Evolutionary conservation across 2,329 filamentous ascomycete genomes (phyloP).

Genomic region (Penicillium sclerotigenum): DNA sequence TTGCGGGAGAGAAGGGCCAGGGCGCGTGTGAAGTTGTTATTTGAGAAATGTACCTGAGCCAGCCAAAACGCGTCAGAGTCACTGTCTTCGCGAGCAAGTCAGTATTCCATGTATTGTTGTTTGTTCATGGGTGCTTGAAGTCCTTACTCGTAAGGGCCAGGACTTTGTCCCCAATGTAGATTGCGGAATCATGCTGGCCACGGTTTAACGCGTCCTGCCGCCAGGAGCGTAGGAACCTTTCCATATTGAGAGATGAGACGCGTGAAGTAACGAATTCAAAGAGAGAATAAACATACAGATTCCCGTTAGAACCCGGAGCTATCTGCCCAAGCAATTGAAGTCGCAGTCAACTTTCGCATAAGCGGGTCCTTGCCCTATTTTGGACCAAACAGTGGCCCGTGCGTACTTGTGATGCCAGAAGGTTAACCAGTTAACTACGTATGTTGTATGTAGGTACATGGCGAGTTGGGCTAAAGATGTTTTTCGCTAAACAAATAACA

Average conservation of each 20-base stretch:
- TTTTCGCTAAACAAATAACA: too few species aligned
- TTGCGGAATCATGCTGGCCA: constrained; percentile 92
- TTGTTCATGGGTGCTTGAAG: too few species aligned
- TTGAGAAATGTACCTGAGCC: constrained; percentile 95
- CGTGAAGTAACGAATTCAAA: not conserved
- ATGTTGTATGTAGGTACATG: too few species aligned
- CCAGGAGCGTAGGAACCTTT: constrained; percentile 90
- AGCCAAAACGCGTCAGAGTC: constrained; percentile 96
- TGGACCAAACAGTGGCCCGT: constrained; percentile 24
- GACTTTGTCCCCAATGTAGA: constrained; percentile 96
- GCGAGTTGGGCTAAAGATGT: too few species aligned
- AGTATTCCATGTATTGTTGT: not conserved
- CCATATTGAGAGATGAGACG: constrained; percentile 57
- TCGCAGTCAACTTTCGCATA: constrained; percentile 6
- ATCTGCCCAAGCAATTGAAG: not conserved
- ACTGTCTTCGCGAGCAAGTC: constrained; percentile 59
- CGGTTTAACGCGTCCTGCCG: constrained; percentile 92
- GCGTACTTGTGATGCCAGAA: constrained; percentile 3
- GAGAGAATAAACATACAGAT: constrained; percentile 15
- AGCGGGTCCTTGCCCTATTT: constrained; percentile 18
- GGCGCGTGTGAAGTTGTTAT: constrained; percentile 89
- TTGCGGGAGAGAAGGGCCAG: constrained; percentile 80
- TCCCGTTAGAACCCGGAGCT: not conserved
- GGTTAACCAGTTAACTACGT: not conserved
- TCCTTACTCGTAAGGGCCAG: constrained; percentile 78